Evolutionary conservation across 139 green algal species (phyloP), one percentile per base, ranked within the genome.

Genomic region (Coelastrella sp.): DNA sequence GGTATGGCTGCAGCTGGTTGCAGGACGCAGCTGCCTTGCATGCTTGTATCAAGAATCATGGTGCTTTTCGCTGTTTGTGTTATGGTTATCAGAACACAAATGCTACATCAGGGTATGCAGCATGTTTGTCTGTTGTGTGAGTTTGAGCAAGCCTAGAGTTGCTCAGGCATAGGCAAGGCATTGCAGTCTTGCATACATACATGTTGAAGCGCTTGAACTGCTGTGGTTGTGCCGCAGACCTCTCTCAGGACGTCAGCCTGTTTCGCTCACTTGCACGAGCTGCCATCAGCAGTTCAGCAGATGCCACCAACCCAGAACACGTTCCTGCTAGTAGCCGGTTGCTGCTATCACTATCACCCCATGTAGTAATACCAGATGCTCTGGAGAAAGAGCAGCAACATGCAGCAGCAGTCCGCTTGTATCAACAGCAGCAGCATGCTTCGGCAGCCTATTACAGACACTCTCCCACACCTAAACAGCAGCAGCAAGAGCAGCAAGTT

Each of bases 281-380:
- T 27, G 38, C 62, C 37, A 80, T 89, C 38, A 63, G 62, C 34
- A 43, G 68, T 23, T 84, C 69, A 53, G 19, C 37, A 2, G 62
- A 57, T 11, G 37, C 48, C 5, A 53, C 72, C 27, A 69, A 50
- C 80, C 30, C 72, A 5, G 19, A 23, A 21, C 32, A 85, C 64
- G 50, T 82, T 17, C 34, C 21, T 37, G 15, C 40, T 17, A 40
- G 35, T 60, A 45, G 4, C 67, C 78, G 53, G 53, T 69, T 71
- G 74, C 72, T 76, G 62, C 87, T 85, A 72, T 79, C 85, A 6
- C 45, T 83, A 34, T 91, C 89, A 1, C 87, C 82, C 27, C 88
- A 91, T 30, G 73, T 84, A 17, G 84, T 86, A 38, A 72, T 90
- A 40, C 86, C 68, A 37, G 86, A 87, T 60, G 40, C 34, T 2